Conservation (phyloP, 192 early-diverging fungal species). For the Coemansia sp. region DNA sequence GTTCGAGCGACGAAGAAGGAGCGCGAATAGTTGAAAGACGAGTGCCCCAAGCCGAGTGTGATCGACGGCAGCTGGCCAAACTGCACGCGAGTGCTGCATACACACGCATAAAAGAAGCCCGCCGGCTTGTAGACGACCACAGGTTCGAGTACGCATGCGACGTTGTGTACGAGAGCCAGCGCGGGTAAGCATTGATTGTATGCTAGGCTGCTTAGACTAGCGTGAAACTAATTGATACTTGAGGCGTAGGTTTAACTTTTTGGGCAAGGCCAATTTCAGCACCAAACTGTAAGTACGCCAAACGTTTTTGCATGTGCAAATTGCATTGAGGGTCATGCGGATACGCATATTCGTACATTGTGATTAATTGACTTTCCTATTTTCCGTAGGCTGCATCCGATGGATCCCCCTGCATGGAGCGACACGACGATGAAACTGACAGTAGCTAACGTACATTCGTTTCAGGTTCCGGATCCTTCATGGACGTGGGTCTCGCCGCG, state of each 20-base stretch:
- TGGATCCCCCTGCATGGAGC: constrained; percentile 55
- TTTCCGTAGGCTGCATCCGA: constrained; percentile 38
- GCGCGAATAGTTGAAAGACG: not conserved
- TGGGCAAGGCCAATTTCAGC: constrained; percentile 50
- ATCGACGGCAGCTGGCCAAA: constrained; percentile 22
- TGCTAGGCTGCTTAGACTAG: too few relatives aligned
- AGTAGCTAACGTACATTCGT: constrained; percentile 52
- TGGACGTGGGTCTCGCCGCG: constrained; percentile 56
- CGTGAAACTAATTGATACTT: not conserved
- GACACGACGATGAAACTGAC: constrained; percentile 44
- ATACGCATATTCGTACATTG: not conserved
- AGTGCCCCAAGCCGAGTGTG: constrained; percentile 7
- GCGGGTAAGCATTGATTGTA: constrained; percentile 26
- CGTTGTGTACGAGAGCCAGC: constrained; percentile 46
- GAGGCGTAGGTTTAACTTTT: constrained; percentile 45
- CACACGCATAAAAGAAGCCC: constrained; percentile 28
- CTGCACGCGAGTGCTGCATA: constrained; percentile 24
- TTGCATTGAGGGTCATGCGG: not conserved
- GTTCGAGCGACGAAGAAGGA: not conserved
- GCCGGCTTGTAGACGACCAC: constrained; percentile 31
- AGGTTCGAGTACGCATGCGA: constrained; percentile 47
- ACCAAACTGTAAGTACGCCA: constrained; percentile 49
- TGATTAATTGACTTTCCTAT: constrained; percentile 9
- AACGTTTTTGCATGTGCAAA: constrained; percentile 3
- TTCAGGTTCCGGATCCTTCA: constrained; percentile 51